Base-by-base conservation (phyloP, 768 basidiomycete species). In the Hericium coralloides region DNA sequence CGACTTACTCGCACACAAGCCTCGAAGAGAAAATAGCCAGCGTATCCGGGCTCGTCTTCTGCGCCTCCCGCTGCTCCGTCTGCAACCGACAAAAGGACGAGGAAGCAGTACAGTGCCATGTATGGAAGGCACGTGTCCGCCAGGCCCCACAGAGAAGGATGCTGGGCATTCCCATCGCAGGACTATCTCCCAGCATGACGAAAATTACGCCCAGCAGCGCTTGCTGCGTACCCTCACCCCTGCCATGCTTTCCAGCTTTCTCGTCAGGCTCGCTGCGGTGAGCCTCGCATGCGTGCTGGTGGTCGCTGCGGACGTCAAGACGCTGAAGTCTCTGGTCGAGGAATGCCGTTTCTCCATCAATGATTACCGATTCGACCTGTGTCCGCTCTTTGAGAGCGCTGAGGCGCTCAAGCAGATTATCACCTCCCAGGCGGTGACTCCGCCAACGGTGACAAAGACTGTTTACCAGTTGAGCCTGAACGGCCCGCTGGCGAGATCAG, bases 401-500 rank as follows among this genome's bases (percentile, higher is more conserved):
- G 61, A 63, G 43, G 55, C 55, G n/a, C 25, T 58, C 20, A 63
- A 59, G 36, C 63, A 54, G 60, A 36, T 52, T 26, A 17, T 69
- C 47, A 57, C 57, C 55, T 52, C 38, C 25, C 61, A 60, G 53
- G 58, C 56, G 49, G 43, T 56, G 57, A 68, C 67, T 17, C 64
- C 67, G 31, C 67, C 69, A 12, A 69, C 65, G 31, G 50, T 67
- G 48, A 70, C 67, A 6, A 69, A 62, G 56, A 66, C 60, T 22
- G 55, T 57, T 43, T 72, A 72, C 58, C 55, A 53, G 55, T 63
- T 70, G 39, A 60, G 61, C 22, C 58, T 72, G 17, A 49, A 55
- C 26, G 70, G 64, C 12, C 59, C 67, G 31, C 59, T 73, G 38
- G 55, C 47, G 50, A 64, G 51, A 55, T 60, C 65, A 38, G 60